Evolutionary conservation across 495 filamentous ascomycete genomes (phyloP).

Genomic region (Xylaria intraflava): DNA sequence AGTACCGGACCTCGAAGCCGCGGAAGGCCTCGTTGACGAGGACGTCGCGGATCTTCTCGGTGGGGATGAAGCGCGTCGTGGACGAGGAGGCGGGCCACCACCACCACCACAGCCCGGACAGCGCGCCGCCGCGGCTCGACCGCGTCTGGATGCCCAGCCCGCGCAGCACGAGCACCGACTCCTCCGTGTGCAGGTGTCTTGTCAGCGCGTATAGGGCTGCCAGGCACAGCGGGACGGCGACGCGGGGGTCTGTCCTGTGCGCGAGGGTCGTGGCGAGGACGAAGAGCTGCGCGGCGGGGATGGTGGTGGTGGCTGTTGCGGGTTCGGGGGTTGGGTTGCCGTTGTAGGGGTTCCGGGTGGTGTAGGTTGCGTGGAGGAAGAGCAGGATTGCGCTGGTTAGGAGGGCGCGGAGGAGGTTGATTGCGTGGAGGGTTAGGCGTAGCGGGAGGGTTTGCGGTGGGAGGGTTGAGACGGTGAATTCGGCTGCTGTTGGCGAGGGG

Average conservation of each 20-base stretch:
- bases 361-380: constrained; percentile 29
- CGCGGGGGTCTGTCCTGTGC: constrained; percentile 27
- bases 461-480: constrained; percentile 76
- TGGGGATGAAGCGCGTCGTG: constrained; percentile 88
- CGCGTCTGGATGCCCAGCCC: constrained; percentile 88
- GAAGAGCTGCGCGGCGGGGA: constrained; percentile 21
- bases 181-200: constrained; percentile 52
- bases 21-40: constrained; percentile 93
- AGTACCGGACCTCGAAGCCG: constrained; percentile 86
- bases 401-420: constrained; percentile 43
- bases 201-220: constrained; percentile 30
- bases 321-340: neutral
- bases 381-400: constrained; percentile 29
- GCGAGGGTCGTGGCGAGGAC: constrained; percentile 37
- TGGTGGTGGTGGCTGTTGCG: constrained; percentile 5
- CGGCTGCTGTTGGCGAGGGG: constrained; percentile 78
- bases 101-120: constrained; percentile 21
- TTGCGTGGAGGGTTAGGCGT: constrained; percentile 44
- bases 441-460: constrained; percentile 51
- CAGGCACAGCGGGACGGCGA: constrained; percentile 13
- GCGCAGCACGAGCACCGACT: constrained; percentile 81
- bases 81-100: constrained; percentile 26
- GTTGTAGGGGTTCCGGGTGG: constrained; percentile 16
- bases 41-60: constrained; percentile 82
- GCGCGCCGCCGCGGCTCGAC: constrained; percentile 57